Base-by-base conservation (phyloP, 805 yeast species). In the Candida sphagnicola region DNA sequence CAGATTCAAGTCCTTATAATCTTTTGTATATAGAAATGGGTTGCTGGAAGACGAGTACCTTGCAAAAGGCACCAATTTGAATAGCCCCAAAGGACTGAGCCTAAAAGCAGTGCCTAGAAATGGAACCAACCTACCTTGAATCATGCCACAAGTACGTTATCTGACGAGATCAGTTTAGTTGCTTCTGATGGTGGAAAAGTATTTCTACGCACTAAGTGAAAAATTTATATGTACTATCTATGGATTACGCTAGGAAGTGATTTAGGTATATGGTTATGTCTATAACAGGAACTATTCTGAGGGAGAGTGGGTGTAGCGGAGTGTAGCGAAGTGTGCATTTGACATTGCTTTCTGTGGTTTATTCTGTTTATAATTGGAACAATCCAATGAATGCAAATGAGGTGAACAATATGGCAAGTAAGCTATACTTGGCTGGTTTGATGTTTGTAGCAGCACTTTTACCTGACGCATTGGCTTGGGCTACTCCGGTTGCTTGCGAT, bases 401-500 rank as follows among this genome's bases (percentile, higher is more conserved):
- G 14, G 12, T 13, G 12, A 26, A 26, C 15, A 26, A 8, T 13
- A n/a, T 8, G 13, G 29, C 12, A 5, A 13, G 12, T 10, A 12
- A 26, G 8, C 14, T 26, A 12, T 8, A 5, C 6, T 10, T 12
- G n/a, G 13, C 29, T 8, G 29, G 29, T 26, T 26, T 26, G 13
- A 5, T 26, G 24, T 10, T 21, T 6, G 6, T 21, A 21, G n/a
- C n/a, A 21, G 13, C 29, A 13, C 15, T 12, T 5, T n/a, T 26
- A 10, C 15, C 15, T 8, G 29, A 8, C 5, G 29, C 12, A 13
- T 8, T 12, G 6, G 29, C 13, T 26, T 26, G 29, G n/a, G 29
- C 6, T n/a, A 13, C 6, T 3, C 29, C 41, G 6, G 44, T 15
- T 8, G 41, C 14, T 16, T 37, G 18, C 8, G 45, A 18, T n/a